These are phyloP conservation scores for Cryphonectria carpinicola DNA, from an alignment of 2,329 filamentous ascomycete genomes.

Conservation along the genomic window DNA sequence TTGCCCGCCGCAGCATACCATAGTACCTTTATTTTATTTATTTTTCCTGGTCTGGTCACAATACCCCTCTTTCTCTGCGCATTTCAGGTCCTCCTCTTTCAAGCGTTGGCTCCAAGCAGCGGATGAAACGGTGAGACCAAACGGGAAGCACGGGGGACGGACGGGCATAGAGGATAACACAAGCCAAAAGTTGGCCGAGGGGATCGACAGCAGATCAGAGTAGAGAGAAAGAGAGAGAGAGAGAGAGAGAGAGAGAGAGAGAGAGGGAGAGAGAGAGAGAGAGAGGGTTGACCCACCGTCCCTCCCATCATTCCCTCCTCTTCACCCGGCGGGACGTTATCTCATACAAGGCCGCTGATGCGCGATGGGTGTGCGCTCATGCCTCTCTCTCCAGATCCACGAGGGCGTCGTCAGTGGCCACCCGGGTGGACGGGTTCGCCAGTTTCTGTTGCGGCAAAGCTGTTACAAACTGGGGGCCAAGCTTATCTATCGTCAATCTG, in stretches of 20 bases:
- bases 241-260: background rate
- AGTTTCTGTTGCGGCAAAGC: background rate
- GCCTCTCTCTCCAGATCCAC: background rate
- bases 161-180: background rate
- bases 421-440: background rate
- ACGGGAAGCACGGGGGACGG: background rate
- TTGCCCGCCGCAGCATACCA: too few relatives aligned
- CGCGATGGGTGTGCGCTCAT: background rate
- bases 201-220: slow-evolving; percentile 4
- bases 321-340: background rate
- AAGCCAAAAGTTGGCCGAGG: background rate
- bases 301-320: background rate
- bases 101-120: background rate
- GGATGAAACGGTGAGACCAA: background rate
- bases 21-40: background rate
- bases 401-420: slow-evolving; percentile 3
- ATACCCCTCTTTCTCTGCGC: background rate
- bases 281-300: background rate
- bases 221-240: background rate
- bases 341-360: background rate
- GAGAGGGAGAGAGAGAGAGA: background rate
- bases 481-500: slow-evolving; percentile 29
- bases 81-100: background rate
- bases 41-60: background rate
- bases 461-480: slow-evolving; percentile 5